Evolutionary conservation across 169 alveolate genomes (phyloP), one percentile per base, ranked within the genome.

Genomic region (Condylostoma magnum): DNA sequence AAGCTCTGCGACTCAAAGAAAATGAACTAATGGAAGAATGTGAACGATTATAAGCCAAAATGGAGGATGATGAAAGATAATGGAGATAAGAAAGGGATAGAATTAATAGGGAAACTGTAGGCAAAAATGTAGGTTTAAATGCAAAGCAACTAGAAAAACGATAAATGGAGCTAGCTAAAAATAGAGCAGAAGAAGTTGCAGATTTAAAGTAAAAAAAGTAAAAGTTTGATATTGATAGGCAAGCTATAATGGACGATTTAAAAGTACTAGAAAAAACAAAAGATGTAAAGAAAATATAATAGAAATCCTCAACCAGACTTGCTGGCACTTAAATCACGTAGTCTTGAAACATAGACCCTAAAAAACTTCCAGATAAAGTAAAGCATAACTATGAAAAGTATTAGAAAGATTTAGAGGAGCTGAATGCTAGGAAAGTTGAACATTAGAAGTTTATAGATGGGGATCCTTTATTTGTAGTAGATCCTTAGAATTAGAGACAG

Each of bases 121-220:
- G 71, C 20, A 44, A 38, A 47, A 36, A 43, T 20, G 65, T 66
- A 30, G 56, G 38, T 6, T 52, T 51, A 4, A 75, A 73, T 22
- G 47, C 30, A 50, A 36, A 66, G n/a, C 22, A 6, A 10, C 44
- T 82, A 3, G 72, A 69, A 27, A 48, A 44, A 34, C 55, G 70
- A 58, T 82, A 81, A 47, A n/a, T 76, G 43, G 80, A 81, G 18
- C 56, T 81, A 8, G 85, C 89, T 1, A 70, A 72, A 31, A 80
- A 77, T 2, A 43, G 86, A 72, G 89, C 83, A 33, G 85, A 77
- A 20, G 27, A 44, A 20, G 80, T 75, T 1, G 90, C 79, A 0
- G 12, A 46, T 8, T 34, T 82, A 6, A 65, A 75, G 31, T 44
- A 57, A 25, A 46, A 72, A 44, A 54, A 84, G 41, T 74, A 82